Evolutionary conservation across 768 basidiomycete genomes (phyloP), one percentile per base, ranked within the genome.

Genomic region (Galerina marginata): DNA sequence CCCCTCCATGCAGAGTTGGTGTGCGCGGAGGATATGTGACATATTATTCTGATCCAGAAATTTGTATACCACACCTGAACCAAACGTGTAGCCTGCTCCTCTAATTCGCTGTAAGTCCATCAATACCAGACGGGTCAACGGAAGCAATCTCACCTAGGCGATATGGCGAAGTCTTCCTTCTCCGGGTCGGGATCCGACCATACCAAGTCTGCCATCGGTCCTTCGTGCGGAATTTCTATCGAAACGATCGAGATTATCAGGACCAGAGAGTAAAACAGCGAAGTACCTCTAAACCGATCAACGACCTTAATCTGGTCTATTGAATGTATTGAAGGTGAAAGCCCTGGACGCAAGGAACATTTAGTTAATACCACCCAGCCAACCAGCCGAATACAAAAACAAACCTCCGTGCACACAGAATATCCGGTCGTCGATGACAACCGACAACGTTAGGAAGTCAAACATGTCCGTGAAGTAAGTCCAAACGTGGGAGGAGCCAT

Each of bases 381-480:
- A 37, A 11, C 9, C 12, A 25, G 39, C 14, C 10, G 42, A 12
- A 40, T 23, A 2, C 53, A 56, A 53, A 50, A 63, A 46, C 81
- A 56, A 67, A 94, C 96, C 96, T 68, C 97, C 97, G 67, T 99
- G 97, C 9, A 99, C 96, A 68, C 97, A 99, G 75, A 99, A 98
- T 83, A 99, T 98, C 70, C 89, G 90, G 79, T 99, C 95, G 77
- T 99, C 97, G 68, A 99, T 98, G 62, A 99, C 97, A 58, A 96
- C 96, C 37, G 93, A 95, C 58, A 99, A 81, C 10, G 97, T 99
- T 66, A 99, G 77, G 79, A 95, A 99, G 80, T 99, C 97, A 75
- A 99, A 99, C 96, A 99, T 97, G 78, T 99, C 97, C 60, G 97
- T 99, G 71, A 99, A 99, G 75, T 99, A 98, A 26, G 94, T 95